Evolutionary conservation across 441 rosid genomes (phyloP).

Genomic region (Populus hybrid): DNA sequence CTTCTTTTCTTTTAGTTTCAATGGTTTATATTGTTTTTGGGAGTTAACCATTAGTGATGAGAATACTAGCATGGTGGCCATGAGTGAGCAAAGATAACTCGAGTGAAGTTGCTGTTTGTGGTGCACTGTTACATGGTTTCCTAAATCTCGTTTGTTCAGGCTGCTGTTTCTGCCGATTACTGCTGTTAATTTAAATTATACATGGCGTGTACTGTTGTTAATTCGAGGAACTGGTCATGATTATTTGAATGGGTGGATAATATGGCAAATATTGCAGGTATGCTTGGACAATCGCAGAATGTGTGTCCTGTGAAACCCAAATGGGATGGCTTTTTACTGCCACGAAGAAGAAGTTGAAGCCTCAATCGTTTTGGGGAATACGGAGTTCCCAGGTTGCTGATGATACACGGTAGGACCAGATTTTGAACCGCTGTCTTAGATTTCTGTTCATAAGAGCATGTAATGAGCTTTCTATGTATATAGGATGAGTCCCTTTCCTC

Average conservation of each 20-base stretch:
- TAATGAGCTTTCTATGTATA: slow-evolving; percentile 18
- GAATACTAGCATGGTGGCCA: background rate
- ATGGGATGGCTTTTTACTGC: slow-evolving; percentile 94
- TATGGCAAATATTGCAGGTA: slow-evolving; percentile 46
- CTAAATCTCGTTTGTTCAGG: background rate
- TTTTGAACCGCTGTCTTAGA: background rate
- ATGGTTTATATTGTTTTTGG: background rate
- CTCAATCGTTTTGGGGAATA: slow-evolving; percentile 84
- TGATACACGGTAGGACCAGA: slow-evolving; percentile 25
- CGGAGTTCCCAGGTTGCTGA: slow-evolving; percentile 74
- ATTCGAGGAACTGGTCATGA: background rate
- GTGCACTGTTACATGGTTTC: background rate
- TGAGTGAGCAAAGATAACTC: background rate
- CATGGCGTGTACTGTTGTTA: background rate
- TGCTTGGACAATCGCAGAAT: slow-evolving; percentile 73
- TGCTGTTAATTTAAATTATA: background rate
- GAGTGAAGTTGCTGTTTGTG: background rate
- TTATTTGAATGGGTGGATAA: background rate
- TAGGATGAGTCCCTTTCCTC: background rate
- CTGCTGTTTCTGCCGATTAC: background rate
- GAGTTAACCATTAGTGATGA: background rate
- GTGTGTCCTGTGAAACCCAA: slow-evolving; percentile 56
- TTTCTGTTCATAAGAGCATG: background rate
- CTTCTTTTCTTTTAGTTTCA: background rate
- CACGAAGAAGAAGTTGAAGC: slow-evolving; percentile 60